Evolutionary conservation across 2,329 filamentous ascomycete genomes (phyloP).

Genomic region (Sporothrix humicola): DNA sequence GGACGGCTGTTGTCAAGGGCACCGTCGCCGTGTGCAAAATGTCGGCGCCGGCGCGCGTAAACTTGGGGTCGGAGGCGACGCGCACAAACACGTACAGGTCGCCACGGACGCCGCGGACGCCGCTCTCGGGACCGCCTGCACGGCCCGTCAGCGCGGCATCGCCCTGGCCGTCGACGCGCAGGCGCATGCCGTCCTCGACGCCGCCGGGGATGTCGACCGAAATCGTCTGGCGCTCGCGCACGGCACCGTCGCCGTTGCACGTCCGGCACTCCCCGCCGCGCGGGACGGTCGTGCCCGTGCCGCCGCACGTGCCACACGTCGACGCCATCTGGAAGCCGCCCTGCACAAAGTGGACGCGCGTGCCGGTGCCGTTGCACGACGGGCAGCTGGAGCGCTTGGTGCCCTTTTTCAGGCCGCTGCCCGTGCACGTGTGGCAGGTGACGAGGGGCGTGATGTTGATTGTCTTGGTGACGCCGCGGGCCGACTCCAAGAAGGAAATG

Average conservation of each 20-base stretch:
- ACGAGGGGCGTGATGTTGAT: slow-evolving; percentile 83
- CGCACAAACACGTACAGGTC: slow-evolving; percentile 91
- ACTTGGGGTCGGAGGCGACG: slow-evolving; percentile 88
- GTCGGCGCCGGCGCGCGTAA: slow-evolving; percentile 84
- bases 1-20: slow-evolving; percentile 87
- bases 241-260: slow-evolving; percentile 83
- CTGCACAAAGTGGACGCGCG: slow-evolving; percentile 84
- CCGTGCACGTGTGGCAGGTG: slow-evolving; percentile 80
- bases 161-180: slow-evolving; percentile 83
- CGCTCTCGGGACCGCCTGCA: slow-evolving; percentile 50
- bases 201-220: slow-evolving; percentile 91
- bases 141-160: slow-evolving; percentile 82
- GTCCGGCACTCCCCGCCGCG: slow-evolving; percentile 79
- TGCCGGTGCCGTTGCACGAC: slow-evolving; percentile 83
- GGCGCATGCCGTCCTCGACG: slow-evolving; percentile 94
- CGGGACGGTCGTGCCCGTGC: slow-evolving; percentile 76
- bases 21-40: slow-evolving; percentile 91
- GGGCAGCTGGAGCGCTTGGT: slow-evolving; percentile 75
- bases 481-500: slow-evolving; percentile 95
- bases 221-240: slow-evolving; percentile 81
- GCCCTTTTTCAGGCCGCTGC: slow-evolving; percentile 83
- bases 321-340: slow-evolving; percentile 96
- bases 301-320: slow-evolving; percentile 81
- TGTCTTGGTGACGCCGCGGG: slow-evolving; percentile 88
- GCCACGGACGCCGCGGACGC: slow-evolving; percentile 72